Evolutionary conservation across 805 yeast genomes (phyloP).

Genomic region (Schwanniomyces polymorphus): DNA sequence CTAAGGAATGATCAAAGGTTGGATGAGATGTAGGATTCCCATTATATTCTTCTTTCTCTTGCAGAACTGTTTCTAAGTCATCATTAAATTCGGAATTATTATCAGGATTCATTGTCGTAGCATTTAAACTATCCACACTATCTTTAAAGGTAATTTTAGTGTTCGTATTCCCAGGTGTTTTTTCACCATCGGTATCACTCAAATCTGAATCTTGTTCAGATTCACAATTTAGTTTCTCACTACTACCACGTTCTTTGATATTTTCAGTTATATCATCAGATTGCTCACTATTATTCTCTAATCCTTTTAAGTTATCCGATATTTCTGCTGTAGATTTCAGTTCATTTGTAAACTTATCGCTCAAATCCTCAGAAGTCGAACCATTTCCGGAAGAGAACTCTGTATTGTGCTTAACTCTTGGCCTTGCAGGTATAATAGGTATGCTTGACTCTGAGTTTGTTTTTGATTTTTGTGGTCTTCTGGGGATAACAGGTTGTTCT

Average conservation of each 20-base stretch:
- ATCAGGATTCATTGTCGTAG: constrained; percentile 9
- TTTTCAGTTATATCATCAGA: neutral
- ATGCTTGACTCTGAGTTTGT: neutral
- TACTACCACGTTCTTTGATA: neutral
- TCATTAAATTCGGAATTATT: constrained; percentile 25
- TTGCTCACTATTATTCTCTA: neutral
- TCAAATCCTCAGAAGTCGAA: constrained; percentile 12
- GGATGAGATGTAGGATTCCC: neutral
- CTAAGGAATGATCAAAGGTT: too few species aligned
- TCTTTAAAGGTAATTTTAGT: constrained; percentile 29
- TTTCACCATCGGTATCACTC: constrained; percentile 25
- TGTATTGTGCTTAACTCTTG: neutral
- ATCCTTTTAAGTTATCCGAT: neutral
- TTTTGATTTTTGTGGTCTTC: neutral
- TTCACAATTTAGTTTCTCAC: constrained; percentile 4
- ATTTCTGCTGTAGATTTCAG: neutral
- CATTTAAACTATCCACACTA: constrained; percentile 16
- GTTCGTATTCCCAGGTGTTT: constrained; percentile 31
- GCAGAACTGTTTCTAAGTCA: constrained; percentile 29
- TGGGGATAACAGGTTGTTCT: neutral
- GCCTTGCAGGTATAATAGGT: constrained; percentile 12
- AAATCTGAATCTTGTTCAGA: constrained; percentile 1
- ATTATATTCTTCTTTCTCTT: constrained; percentile 19
- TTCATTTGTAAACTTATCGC: neutral
- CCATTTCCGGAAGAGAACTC: constrained; percentile 1